phyloP scores from a whole-genome alignment of 345 rosid species.

The Salix exigua region DNA sequence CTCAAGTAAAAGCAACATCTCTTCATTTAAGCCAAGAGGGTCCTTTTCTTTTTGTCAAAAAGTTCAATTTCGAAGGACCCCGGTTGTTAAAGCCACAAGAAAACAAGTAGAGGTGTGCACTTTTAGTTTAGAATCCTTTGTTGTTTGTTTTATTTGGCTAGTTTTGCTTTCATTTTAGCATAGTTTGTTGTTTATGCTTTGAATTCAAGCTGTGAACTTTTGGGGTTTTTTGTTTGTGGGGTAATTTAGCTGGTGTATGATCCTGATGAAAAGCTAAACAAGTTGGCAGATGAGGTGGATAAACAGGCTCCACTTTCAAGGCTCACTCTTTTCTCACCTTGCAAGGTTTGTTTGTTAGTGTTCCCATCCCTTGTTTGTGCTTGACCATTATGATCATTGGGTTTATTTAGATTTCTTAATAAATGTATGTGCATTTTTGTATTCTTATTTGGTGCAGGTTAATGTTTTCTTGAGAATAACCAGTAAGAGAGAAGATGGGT shows the following conservation, averaged over 20 bases:
- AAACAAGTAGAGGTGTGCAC: conserved; percentile 56
- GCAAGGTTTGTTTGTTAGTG: conserved; percentile 52
- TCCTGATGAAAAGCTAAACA: conserved; percentile 74
- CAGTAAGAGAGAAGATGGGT: conserved; percentile 78
- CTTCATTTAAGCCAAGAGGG: conserved; percentile 21
- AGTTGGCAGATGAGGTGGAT: conserved; percentile 72
- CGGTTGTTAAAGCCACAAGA: conserved; percentile 45
- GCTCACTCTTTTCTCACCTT: conserved; percentile 90
- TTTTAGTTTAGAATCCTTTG: neutral
- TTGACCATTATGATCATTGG: conserved; percentile 2
- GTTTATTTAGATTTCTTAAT: neutral
- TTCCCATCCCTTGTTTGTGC: neutral
- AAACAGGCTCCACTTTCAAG: conserved; percentile 83
- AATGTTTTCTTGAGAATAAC: conserved; percentile 95
- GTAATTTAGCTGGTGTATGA: conserved; percentile 67
- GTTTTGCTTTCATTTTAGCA: neutral
- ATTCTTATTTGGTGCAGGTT: conserved; percentile 39
- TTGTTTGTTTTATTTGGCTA: neutral
- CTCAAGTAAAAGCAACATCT: conserved; percentile 23
- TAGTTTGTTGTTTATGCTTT: neutral
- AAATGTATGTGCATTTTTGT: neutral
- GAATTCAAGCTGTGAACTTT: neutral
- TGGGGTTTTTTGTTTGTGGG: conserved; percentile 1
- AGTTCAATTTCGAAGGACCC: conserved; percentile 30
- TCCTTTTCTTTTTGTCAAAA: conserved; percentile 25